Evolutionary conservation across 805 yeast genomes (phyloP).

Genomic region (Candida golubevii): DNA sequence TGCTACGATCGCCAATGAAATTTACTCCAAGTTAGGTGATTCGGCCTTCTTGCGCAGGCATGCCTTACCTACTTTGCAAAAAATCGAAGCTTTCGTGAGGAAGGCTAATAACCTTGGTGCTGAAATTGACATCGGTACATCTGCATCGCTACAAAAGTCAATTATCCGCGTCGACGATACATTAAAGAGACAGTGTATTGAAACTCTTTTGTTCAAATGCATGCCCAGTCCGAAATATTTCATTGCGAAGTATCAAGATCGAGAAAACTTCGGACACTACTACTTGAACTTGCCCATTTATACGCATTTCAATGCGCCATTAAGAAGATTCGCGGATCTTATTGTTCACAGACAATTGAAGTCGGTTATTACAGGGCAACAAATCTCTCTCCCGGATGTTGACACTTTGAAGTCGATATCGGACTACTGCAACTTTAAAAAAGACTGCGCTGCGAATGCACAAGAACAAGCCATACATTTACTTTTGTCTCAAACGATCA

Average conservation of each 20-base stretch:
- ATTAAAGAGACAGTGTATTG: constrained; percentile 65
- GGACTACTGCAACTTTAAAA: constrained; percentile 92
- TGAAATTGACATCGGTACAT: constrained; percentile 66
- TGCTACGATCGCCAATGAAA: constrained; percentile 75
- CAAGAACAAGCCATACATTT: constrained; percentile 94
- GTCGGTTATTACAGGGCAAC: constrained; percentile 46
- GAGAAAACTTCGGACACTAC: constrained; percentile 74
- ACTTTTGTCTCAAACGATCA: constrained; percentile 75
- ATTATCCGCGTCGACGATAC: constrained; percentile 60
- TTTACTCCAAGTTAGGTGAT: constrained; percentile 74
- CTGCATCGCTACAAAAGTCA: constrained; percentile 69
- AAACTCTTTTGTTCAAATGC: constrained; percentile 74
- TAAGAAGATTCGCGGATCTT: constrained; percentile 87
- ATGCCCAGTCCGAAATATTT: constrained; percentile 83
- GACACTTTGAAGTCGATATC: constrained; percentile 76
- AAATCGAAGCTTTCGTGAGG: constrained; percentile 72
- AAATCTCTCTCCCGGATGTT: constrained; percentile 40
- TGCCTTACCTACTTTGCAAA: constrained; percentile 73
- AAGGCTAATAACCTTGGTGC: constrained; percentile 65
- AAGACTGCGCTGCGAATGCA: constrained; percentile 88
- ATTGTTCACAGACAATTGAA: constrained; percentile 91
- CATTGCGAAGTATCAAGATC: constrained; percentile 82
- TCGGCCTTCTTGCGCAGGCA: constrained; percentile 83
- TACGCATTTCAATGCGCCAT: constrained; percentile 91
- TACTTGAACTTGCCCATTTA: constrained; percentile 78